Percentiles rank a stretch among this genome's conserved stretches.
phyloP scores from a whole-genome alignment of 768 basidiomycete species.

The Leccinum sublutescens region DNA sequence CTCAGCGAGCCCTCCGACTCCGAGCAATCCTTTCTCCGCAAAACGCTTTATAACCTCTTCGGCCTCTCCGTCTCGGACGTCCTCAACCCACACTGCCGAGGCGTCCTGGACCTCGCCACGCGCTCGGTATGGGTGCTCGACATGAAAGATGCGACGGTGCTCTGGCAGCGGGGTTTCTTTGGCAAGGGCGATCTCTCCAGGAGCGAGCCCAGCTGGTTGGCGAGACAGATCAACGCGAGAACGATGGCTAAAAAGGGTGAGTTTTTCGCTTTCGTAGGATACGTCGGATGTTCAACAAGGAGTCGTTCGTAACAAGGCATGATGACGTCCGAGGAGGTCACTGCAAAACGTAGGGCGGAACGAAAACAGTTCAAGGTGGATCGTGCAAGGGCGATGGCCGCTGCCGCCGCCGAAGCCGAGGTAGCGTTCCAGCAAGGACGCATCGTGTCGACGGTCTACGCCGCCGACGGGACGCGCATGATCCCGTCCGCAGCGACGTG shows the following conservation, averaged over 20 bases:
- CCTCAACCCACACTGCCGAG: slow-evolving; percentile 72
- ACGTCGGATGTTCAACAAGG: neutral
- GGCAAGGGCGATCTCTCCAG: slow-evolving; percentile 94
- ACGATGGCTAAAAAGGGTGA: slow-evolving; percentile 57
- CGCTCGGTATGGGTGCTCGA: slow-evolving; percentile 86
- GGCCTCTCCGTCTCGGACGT: slow-evolving; percentile 59
- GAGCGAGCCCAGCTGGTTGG: slow-evolving; percentile 93
- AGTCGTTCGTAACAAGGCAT: slow-evolving; percentile 1
- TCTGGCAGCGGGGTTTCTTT: slow-evolving; percentile 94
- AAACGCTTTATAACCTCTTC: slow-evolving; percentile 47
- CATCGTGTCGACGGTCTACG: slow-evolving; percentile 57
- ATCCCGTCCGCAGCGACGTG: slow-evolving; percentile 83
- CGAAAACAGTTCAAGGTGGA: slow-evolving; percentile 92
- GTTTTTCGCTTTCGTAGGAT: neutral
- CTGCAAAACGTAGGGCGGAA: slow-evolving; percentile 81
- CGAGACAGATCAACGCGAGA: slow-evolving; percentile 66
- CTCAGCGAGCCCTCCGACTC: slow-evolving; percentile 39
- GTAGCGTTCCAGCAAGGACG: slow-evolving; percentile 71
- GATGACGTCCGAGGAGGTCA: slow-evolving; percentile 88
- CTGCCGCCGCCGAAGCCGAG: slow-evolving; percentile 78
- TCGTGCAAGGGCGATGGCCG: slow-evolving; percentile 84
- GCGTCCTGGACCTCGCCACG: slow-evolving; percentile 72
- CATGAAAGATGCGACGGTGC: slow-evolving; percentile 55
- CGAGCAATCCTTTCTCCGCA: slow-evolving; percentile 41
- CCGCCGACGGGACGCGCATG: slow-evolving; percentile 40